Conservation (phyloP, 805 yeast genomes). For the Yarrowia sp. region DNA sequence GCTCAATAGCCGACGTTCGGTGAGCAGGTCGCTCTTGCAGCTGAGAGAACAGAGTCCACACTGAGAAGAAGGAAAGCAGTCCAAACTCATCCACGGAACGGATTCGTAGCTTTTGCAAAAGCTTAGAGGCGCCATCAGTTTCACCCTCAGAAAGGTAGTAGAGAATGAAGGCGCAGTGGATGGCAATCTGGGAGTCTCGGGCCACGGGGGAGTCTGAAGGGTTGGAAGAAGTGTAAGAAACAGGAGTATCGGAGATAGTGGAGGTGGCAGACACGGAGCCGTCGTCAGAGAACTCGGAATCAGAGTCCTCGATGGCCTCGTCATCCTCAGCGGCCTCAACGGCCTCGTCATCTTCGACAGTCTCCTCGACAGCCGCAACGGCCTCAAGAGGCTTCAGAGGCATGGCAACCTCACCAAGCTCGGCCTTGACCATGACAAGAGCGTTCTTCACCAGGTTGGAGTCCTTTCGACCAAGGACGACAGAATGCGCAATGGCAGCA, state of each 20-base stretch:
- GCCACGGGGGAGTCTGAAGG: slow-evolving; percentile 24
- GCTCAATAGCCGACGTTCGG: slow-evolving; percentile 23
- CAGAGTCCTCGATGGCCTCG: not conserved
- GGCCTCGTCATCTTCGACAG: not conserved
- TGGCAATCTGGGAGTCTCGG: slow-evolving; percentile 33
- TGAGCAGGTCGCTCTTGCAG: slow-evolving; percentile 27
- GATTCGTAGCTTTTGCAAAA: slow-evolving; percentile 27
- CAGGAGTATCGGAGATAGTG: slow-evolving; percentile 6
- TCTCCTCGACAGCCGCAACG: not conserved
- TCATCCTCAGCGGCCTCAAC: not conserved
- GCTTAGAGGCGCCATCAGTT: slow-evolving; percentile 26
- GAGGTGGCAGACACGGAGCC: not conserved
- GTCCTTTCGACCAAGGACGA: slow-evolving; percentile 32
- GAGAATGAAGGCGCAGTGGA: slow-evolving; percentile 33
- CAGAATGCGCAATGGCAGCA: slow-evolving; percentile 34
- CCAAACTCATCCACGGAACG: slow-evolving; percentile 32
- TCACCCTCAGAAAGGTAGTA: slow-evolving; percentile 28
- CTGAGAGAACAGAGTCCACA: slow-evolving; percentile 30
- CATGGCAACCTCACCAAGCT: slow-evolving; percentile 23
- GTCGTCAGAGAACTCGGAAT: slow-evolving; percentile 14
- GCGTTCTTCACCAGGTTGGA: slow-evolving; percentile 30
- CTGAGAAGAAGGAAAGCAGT: slow-evolving; percentile 37
- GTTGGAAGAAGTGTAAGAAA: slow-evolving; percentile 4
- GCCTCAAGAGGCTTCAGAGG: not conserved
- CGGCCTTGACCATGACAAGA: slow-evolving; percentile 31